Percentiles rank a stretch among this genome's conserved stretches.
Evolutionary conservation across 75 land plant species (phyloP).

Genomic region (Sequoia sempervirens): DNA sequence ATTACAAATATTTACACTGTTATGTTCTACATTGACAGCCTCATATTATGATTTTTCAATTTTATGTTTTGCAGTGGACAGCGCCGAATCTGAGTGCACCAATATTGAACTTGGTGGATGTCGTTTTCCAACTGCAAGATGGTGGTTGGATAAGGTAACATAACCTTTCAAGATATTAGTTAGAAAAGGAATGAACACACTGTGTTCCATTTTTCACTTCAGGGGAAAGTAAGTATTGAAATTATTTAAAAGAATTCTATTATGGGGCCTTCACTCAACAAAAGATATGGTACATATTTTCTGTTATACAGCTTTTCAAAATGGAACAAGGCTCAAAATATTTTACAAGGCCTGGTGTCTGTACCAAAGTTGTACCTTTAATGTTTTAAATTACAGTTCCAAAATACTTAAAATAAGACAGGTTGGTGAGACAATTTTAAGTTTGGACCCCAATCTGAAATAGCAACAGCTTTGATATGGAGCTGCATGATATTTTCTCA

Average conservation of each 20-base stretch:
- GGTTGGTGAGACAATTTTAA: no score
- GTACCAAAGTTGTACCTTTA: neutral
- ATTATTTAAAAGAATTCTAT: neutral
- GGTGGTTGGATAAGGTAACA: constrained; percentile 98
- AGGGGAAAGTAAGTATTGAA: neutral
- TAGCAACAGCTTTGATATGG: no score
- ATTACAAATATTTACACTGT: neutral
- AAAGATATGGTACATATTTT: neutral
- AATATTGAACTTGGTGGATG: constrained; percentile 84
- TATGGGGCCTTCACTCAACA: neutral
- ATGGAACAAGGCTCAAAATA: neutral
- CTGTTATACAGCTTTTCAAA: neutral
- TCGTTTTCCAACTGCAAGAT: constrained; percentile 86
- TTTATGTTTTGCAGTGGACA: constrained; percentile 65
- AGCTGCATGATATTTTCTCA: no score
- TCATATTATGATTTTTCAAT: constrained; percentile 4
- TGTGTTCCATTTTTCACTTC: neutral
- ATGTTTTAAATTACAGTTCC: neutral
- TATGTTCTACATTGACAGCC: neutral
- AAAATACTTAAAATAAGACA: no score
- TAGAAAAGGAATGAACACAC: neutral
- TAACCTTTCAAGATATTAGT: neutral
- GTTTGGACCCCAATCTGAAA: no score
- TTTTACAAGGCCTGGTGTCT: neutral
- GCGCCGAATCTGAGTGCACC: constrained; percentile 91